A percentile compares a stretch with the other conserved stretches of the same genome.
Evolutionary conservation across 2,329 filamentous ascomycete genomes (phyloP).

Genomic region (Ophiosphaerella narmari): DNA sequence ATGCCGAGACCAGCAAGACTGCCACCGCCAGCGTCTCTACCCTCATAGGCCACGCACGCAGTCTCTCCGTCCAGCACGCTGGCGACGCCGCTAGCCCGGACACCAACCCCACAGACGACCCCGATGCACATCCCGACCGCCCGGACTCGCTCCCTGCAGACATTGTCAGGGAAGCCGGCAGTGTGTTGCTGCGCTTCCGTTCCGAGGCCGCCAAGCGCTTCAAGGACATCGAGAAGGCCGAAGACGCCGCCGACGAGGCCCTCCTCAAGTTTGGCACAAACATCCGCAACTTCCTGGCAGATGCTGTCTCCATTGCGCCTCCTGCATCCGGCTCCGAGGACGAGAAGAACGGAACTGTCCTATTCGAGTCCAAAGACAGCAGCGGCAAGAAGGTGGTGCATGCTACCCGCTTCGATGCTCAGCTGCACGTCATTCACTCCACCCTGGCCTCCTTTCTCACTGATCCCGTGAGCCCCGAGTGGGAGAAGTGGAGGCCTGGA

Average conservation of each 20-base stretch:
- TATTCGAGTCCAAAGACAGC: constrained; percentile 94
- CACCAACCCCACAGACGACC: constrained; percentile 17
- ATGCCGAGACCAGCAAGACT: constrained; percentile 76
- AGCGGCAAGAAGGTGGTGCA: constrained; percentile 92
- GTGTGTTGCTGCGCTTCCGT: constrained; percentile 76
- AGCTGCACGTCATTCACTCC: constrained; percentile 93
- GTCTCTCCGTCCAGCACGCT: constrained; percentile 62
- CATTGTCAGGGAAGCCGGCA: constrained; percentile 60
- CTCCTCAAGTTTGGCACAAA: constrained; percentile 89
- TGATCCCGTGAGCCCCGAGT: constrained; percentile 78
- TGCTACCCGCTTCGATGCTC: constrained; percentile 90
- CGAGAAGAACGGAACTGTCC: constrained; percentile 59
- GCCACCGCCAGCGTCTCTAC: constrained; percentile 80
- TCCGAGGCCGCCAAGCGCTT: constrained; percentile 79
- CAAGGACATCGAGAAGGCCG: constrained; percentile 86
- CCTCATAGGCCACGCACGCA: constrained; percentile 74
- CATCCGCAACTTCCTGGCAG: constrained; percentile 84
- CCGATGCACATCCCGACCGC: constrained; percentile 43
- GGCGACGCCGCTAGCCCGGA: constrained; percentile 21
- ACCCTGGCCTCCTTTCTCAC: constrained; percentile 77
- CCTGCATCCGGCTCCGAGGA: constrained; percentile 59
- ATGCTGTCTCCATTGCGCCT: constrained; percentile 86
- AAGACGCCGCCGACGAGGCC: constrained; percentile 95
- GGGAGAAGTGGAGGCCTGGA: constrained; percentile 69
- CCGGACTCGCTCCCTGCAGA: constrained; percentile 55